These are phyloP conservation scores for Epithemia pelagica DNA, from an alignment of 108 stramenopile species.

Conservation along the genomic window DNA sequence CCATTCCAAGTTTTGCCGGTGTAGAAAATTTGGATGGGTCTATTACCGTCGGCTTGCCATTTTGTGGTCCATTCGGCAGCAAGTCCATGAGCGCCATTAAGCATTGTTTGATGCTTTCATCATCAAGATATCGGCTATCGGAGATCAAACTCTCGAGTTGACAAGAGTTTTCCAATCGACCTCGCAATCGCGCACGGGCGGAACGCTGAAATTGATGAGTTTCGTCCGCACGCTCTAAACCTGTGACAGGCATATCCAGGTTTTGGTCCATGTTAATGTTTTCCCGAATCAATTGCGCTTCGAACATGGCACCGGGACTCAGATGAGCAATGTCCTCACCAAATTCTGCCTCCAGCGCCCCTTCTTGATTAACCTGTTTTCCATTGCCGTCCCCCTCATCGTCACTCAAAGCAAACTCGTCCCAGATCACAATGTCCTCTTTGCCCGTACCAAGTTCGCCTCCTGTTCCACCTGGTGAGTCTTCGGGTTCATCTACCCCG, in stretches of 20 bases:
- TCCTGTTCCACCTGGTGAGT: conserved; percentile 2
- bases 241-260: conserved; percentile 61
- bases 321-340: conserved; percentile 6
- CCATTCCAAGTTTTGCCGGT: conserved; percentile 3
- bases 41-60: neutral
- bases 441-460: conserved; percentile 43
- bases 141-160: conserved; percentile 59
- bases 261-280: conserved; percentile 30
- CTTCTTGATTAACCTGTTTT: neutral
- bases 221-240: conserved; percentile 69
- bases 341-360: neutral
- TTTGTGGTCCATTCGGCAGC: conserved; percentile 2
- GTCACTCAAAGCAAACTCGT: conserved; percentile 66
- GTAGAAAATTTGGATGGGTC: neutral
- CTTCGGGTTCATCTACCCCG: conserved; percentile 22
- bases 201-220: conserved; percentile 28
- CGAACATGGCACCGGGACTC: conserved; percentile 60
- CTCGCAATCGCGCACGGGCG: conserved; percentile 60
- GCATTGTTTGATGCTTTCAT: conserved; percentile 36
- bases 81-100: conserved; percentile 58
- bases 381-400: conserved; percentile 44
- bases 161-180: conserved; percentile 49
- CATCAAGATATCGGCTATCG: conserved; percentile 69
- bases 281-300: conserved; percentile 62
- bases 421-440: conserved; percentile 60